phyloP scores from a whole-genome alignment of 1,284 basidiomycete species.

The Austroboletus niveus region DNA sequence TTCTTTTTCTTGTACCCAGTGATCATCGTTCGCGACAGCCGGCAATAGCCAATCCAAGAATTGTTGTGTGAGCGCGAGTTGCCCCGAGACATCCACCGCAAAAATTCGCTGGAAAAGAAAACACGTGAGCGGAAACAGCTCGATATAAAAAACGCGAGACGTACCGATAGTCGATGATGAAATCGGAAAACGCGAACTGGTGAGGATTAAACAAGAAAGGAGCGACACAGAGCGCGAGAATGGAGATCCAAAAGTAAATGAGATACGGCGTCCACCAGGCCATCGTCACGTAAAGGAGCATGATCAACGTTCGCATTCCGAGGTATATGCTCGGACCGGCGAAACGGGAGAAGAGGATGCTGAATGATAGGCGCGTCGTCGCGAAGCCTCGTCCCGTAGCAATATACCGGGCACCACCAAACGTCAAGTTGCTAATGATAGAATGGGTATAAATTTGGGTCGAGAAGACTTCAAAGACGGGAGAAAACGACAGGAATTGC shows the following conservation, averaged over 20 bases:
- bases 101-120: conserved; percentile 63
- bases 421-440: conserved; percentile 91
- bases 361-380: conserved; percentile 91
- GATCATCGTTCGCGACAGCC: conserved; percentile 91
- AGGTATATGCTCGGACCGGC: conserved; percentile 98
- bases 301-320: conserved; percentile 88
- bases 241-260: conserved; percentile 98
- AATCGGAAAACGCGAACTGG: conserved; percentile 93
- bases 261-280: conserved; percentile 92
- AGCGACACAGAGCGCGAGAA: conserved; percentile 87
- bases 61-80: conserved; percentile 95
- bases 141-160: too few species aligned
- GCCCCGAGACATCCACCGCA: conserved; percentile 97
- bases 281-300: conserved; percentile 88
- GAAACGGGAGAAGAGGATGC: conserved; percentile 94
- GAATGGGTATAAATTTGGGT: conserved; percentile 97
- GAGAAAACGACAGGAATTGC: conserved; percentile 93
- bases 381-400: conserved; percentile 97
- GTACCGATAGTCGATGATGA: conserved; percentile 87
- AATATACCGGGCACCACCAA: conserved; percentile 95
- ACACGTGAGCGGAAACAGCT: too few species aligned
- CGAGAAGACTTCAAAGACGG: conserved; percentile 96
- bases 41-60: conserved; percentile 93
- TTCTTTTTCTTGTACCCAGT: conserved; percentile 99
- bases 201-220: conserved; percentile 98